Percentiles rank a stretch among this genome's conserved stretches.
Evolutionary conservation across 2,329 filamentous ascomycete species (phyloP).

Genomic region (Chrysosporium keratinophilum): DNA sequence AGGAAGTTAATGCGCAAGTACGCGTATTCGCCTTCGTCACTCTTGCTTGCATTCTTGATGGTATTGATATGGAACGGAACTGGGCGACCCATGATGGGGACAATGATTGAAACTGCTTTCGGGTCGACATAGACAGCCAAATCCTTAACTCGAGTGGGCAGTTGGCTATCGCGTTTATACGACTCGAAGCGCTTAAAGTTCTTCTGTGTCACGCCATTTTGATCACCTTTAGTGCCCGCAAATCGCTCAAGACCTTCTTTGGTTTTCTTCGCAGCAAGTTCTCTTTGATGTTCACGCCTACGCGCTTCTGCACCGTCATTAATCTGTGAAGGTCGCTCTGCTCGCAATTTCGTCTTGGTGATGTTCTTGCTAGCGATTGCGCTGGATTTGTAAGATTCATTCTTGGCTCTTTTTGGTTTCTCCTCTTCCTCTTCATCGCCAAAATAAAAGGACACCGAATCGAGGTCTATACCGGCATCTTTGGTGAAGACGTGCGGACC

Average conservation of each 20-base stretch:
- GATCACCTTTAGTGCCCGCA: conserved; percentile 68
- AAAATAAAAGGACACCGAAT: conserved; percentile 96
- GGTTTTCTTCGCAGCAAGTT: conserved; percentile 78
- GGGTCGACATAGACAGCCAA: conserved; percentile 81
- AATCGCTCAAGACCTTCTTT: conserved; percentile 77
- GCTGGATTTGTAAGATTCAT: conserved; percentile 69
- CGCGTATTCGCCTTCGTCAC: conserved; percentile 85
- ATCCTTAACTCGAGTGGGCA: conserved; percentile 72
- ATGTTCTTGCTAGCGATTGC: conserved; percentile 92
- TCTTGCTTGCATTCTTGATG: conserved; percentile 98
- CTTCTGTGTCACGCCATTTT: conserved; percentile 88
- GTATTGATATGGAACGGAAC: conserved; percentile 97
- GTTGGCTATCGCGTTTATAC: conserved; percentile 94
- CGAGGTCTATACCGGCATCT: conserved; percentile 80
- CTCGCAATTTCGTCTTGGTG: conserved; percentile 81
- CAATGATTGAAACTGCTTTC: conserved; percentile 80
- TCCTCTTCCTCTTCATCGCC: conserved; percentile 81
- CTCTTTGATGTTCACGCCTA: conserved; percentile 84
- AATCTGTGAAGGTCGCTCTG: conserved; percentile 75
- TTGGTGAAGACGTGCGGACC: conserved; percentile 77
- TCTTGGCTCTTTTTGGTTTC: conserved; percentile 70
- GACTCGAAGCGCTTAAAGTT: conserved; percentile 99
- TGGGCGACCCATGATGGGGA: conserved; percentile 93
- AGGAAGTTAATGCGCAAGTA: conserved; percentile 96
- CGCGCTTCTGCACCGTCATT: conserved; percentile 84